These are phyloP conservation scores for Xylaria bambusicola DNA, from an alignment of 495 filamentous ascomycete species.

Conservation along the genomic window DNA sequence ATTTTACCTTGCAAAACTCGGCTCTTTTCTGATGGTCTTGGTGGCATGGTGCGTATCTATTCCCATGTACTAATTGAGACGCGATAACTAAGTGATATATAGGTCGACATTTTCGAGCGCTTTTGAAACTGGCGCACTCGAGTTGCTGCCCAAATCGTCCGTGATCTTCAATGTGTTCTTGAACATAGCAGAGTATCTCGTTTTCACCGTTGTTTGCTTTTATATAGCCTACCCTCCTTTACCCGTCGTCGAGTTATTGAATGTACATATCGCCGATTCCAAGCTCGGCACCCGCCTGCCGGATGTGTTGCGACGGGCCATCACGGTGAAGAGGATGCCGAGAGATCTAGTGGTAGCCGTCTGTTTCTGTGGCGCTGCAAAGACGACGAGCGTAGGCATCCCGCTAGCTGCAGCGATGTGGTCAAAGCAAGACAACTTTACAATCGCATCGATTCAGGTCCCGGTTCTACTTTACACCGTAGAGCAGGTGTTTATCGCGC, in stretches of 20 bases:
- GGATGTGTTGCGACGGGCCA: conserved; percentile 14
- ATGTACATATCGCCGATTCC: conserved; percentile 27
- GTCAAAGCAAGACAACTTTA: conserved; percentile 50
- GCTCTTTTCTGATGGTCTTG: conserved; percentile 48
- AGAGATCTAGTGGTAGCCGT: conserved; percentile 54
- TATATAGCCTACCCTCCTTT: conserved; percentile 46
- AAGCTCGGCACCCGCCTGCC: conserved; percentile 23
- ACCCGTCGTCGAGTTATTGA: conserved; percentile 19
- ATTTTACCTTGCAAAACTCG: conserved; percentile 49
- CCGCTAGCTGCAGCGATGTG: conserved; percentile 58
- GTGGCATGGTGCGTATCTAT: conserved; percentile 50
- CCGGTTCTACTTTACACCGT: conserved; percentile 59
- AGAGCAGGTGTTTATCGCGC: conserved; percentile 58
- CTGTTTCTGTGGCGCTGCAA: conserved; percentile 60
- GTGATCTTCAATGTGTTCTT: conserved; percentile 55
- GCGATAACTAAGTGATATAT: neutral
- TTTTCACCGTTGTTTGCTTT: conserved; percentile 53
- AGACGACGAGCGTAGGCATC: conserved; percentile 58
- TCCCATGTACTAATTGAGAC: too few relatives aligned
- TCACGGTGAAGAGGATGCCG: conserved; percentile 43
- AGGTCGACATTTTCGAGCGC: conserved; percentile 59
- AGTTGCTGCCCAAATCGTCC: conserved; percentile 46
- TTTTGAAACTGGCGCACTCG: conserved; percentile 55
- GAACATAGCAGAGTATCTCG: conserved; percentile 55
- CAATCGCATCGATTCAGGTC: conserved; percentile 54